These are phyloP conservation scores for Emergomyces africanus DNA, from an alignment of 2,329 filamentous ascomycete genomes.

Conservation along the genomic window DNA sequence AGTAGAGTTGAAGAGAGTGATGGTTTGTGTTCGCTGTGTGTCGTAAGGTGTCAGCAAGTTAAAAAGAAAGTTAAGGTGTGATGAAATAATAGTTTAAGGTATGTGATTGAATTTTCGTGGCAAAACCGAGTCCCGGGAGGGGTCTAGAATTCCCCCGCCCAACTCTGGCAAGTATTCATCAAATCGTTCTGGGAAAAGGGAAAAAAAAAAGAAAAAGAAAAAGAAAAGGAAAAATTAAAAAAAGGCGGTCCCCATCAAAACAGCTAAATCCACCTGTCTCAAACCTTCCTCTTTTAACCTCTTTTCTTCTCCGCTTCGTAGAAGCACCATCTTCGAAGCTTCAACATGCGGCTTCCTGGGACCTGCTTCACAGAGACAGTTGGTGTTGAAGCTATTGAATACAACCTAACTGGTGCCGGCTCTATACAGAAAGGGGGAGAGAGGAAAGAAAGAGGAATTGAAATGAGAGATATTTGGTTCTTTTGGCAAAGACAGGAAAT, in stretches of 20 bases:
- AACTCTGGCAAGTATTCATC: background rate
- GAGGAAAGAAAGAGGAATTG: background rate
- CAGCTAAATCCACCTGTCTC: too few species aligned
- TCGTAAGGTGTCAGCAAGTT: background rate
- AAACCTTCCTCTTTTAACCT: background rate
- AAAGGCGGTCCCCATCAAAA: too few species aligned
- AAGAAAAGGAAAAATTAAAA: too few species aligned
- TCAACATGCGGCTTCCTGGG: background rate
- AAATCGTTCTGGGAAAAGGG: too few species aligned
- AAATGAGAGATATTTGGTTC: too few species aligned
- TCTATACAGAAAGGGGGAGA: background rate
- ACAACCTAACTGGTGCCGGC: background rate
- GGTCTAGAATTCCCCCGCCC: background rate
- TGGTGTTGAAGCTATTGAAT: background rate
- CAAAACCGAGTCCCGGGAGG: background rate
- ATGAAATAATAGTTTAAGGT: background rate
- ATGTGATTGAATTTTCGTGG: conserved; percentile 3
- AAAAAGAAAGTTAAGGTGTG: background rate
- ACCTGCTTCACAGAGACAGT: background rate
- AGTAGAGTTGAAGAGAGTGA: background rate
- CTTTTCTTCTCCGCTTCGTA: background rate
- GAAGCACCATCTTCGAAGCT: background rate
- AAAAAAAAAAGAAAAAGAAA: too few species aligned
- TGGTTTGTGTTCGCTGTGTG: background rate
- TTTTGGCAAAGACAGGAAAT: too few species aligned